Base-by-base conservation (phyloP, 2,329 filamentous ascomycete genomes). In the Cucurbitaria berberidis region DNA sequence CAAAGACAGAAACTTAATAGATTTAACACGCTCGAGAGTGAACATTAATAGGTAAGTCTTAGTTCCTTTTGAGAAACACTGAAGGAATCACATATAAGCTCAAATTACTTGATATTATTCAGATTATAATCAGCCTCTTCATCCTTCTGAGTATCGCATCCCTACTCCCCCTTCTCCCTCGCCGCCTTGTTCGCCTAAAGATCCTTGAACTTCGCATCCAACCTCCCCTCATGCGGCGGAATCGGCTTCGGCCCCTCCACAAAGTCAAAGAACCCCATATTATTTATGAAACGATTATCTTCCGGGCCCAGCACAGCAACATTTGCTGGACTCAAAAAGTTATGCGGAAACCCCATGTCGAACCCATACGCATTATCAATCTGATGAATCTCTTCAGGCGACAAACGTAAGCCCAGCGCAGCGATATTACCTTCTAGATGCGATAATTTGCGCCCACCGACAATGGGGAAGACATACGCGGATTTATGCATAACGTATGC, bases 401-500 rank as follows among this genome's bases (percentile, higher is more conserved):
- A 82, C 30, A 93, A 76, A 48, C 81, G 75, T 36, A 91, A 76
- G 1, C 78, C 80, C 32, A 93, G 77, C 0, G 87, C 86, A 64
- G 87, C 83, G 59, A 91, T 88, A 64, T 91, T 91, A 51, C 80
- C 81, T 67, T 86, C 83, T 35, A 93, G 76, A 67, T 92, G 88
- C 44, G 87, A 84, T 9, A 89, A 72, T 62, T 86, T 91, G 10
- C 88, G 81, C 0, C 87, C 86, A 10, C 89, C 89, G 4, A 91
- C 79, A 35, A 92, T 85, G 1, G 89, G 89, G 67, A 90, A 90
- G 11, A 91, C 86, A 63, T 90, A 85, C 0, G 87, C 84, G 0
- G 86, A 78, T 76, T 91, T 91, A 59, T 85, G 82, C 80, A 89
- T 82, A 13, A 91, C 85, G 66, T 92, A 92, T 2, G 89, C 89